Percentiles rank a stretch among this genome's conserved stretches.
These are phyloP conservation scores for Citrus cavaleriei DNA, from an alignment of 345 rosid species.

Conservation along the genomic window DNA sequence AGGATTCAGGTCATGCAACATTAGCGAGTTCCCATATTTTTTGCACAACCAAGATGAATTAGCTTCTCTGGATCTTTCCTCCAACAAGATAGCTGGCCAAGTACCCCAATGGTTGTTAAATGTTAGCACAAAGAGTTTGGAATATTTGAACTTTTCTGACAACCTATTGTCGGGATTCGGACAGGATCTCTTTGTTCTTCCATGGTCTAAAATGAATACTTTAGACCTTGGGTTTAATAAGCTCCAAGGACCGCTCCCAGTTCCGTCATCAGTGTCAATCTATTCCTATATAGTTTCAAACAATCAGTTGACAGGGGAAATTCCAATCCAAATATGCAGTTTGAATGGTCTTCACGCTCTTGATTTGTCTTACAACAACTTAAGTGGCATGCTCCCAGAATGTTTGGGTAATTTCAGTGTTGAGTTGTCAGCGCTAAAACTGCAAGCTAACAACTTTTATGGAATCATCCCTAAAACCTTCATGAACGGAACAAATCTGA, in stretches of 20 bases:
- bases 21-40: background rate
- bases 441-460: background rate
- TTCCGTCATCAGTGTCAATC: background rate
- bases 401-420: conserved; percentile 18
- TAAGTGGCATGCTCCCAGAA: conserved; percentile 10
- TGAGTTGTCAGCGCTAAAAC: background rate
- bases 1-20: background rate
- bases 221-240: background rate
- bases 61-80: background rate
- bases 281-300: background rate
- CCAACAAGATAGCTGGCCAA: conserved; percentile 17
- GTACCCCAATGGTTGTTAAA: background rate
- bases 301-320: conserved; percentile 17
- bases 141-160: background rate
- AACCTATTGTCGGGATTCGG: conserved; percentile 11
- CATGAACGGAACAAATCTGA: background rate
- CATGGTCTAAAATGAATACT: background rate
- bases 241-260: background rate
- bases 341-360: background rate
- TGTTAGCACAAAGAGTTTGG: background rate
- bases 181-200: background rate
- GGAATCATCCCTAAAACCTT: background rate
- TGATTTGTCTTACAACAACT: background rate
- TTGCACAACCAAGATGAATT: conserved; percentile 5
- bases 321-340: conserved; percentile 14